These are phyloP conservation scores for Xylaria sp. DNA, from an alignment of 2,329 filamentous ascomycete genomes.

Conservation along the genomic window DNA sequence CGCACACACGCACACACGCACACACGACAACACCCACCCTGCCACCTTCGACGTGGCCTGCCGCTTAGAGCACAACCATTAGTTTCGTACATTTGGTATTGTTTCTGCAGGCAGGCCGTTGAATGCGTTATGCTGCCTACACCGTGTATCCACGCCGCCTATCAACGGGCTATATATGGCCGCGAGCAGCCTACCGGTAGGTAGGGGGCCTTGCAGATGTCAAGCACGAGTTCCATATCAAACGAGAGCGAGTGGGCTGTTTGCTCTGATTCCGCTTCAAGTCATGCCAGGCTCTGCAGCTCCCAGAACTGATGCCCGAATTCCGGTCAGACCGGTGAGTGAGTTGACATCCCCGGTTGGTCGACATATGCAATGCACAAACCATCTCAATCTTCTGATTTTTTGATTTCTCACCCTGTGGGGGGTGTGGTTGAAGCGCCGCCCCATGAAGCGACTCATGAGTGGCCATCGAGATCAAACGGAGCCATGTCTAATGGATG, in stretches of 20 bases:
- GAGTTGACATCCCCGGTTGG: conserved; percentile 8
- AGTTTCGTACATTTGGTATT: conserved; percentile 9
- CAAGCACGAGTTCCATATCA: conserved; percentile 31
- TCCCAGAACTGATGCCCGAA: conserved; percentile 2
- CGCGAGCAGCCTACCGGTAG: background rate
- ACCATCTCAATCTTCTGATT: background rate
- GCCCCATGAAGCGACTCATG: background rate
- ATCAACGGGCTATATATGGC: conserved; percentile 8
- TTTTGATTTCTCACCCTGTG: conserved; percentile 6
- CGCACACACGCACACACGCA: too few species aligned
- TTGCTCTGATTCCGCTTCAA: conserved; percentile 4
- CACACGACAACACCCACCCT: background rate
- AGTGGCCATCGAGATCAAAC: background rate
- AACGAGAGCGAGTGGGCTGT: conserved; percentile 21
- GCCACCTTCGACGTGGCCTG: conserved; percentile 31
- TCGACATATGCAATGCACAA: conserved; percentile 12
- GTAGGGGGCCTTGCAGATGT: conserved; percentile 31
- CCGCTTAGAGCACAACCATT: conserved; percentile 20
- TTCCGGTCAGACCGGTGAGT: conserved; percentile 24
- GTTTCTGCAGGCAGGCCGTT: conserved; percentile 9
- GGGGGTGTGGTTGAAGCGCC: conserved; percentile 1
- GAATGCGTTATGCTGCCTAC: background rate
- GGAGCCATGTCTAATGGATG: background rate
- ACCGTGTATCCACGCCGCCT: conserved; percentile 7
- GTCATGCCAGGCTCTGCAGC: conserved; percentile 1